These are phyloP conservation scores for Dothistroma pini DNA, from an alignment of 2,329 filamentous ascomycete genomes.

Conservation along the genomic window DNA sequence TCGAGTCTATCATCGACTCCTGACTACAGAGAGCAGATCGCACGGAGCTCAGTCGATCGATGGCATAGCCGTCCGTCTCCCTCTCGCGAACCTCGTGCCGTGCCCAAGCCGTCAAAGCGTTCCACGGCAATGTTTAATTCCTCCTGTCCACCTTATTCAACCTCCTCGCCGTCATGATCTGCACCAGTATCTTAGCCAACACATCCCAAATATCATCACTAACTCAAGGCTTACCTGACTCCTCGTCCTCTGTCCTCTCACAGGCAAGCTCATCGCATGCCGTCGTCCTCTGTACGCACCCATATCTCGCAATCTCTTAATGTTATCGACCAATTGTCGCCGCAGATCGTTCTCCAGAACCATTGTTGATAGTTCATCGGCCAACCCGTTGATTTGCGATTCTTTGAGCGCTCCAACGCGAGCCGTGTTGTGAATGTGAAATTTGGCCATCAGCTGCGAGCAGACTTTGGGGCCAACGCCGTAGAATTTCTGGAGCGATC, in stretches of 20 bases:
- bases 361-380: constrained; percentile 82
- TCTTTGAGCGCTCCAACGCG: constrained; percentile 71
- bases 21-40: no score
- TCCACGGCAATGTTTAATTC: constrained; percentile 23
- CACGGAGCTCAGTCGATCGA: no score
- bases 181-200: constrained; percentile 8
- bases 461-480: constrained; percentile 70
- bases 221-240: constrained; percentile 55
- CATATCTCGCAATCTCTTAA: constrained; percentile 81
- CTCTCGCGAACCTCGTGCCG: background rate
- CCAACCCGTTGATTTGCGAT: constrained; percentile 76
- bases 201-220: background rate
- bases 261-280: constrained; percentile 89
- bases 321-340: constrained; percentile 76
- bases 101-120: background rate
- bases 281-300: constrained; percentile 82
- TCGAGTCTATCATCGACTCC: no score
- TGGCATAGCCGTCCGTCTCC: no score
- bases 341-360: constrained; percentile 88
- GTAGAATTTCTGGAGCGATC: constrained; percentile 78
- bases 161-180: constrained; percentile 58
- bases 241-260: constrained; percentile 83
- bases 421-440: constrained; percentile 80
- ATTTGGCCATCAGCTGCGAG: constrained; percentile 76
- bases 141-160: constrained; percentile 58